phyloP scores from a whole-genome alignment of 208 protist species.

The Trichomonas tenax region DNA sequence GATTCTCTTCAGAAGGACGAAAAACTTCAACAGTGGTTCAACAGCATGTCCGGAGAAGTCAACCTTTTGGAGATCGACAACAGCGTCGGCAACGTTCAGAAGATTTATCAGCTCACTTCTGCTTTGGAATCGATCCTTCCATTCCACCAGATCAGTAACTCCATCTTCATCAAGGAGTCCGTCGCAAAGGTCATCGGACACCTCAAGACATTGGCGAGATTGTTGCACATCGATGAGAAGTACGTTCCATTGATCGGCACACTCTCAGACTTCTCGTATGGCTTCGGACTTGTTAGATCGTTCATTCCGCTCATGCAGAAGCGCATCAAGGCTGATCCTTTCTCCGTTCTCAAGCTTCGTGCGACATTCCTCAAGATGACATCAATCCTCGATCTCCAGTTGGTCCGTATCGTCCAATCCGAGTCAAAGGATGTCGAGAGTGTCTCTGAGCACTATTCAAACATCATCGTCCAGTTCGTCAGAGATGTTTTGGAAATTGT shows the following conservation, averaged over 20 bases:
- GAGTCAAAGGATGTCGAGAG: constrained; percentile 25
- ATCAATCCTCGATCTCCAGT: constrained; percentile 74
- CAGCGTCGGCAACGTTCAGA: constrained; percentile 58
- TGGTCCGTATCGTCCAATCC: constrained; percentile 66
- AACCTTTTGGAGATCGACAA: constrained; percentile 45
- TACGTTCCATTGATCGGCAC: constrained; percentile 45
- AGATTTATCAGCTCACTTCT: constrained; percentile 76
- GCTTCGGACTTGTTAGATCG: constrained; percentile 68
- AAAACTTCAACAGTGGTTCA: constrained; percentile 75
- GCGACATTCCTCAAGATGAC: constrained; percentile 84
- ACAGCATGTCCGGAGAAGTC: constrained; percentile 55
- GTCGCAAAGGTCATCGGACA: background rate
- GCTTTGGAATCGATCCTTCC: constrained; percentile 83
- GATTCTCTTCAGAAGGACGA: constrained; percentile 58
- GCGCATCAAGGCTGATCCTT: constrained; percentile 57
- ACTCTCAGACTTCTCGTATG: constrained; percentile 80
- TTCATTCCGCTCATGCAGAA: constrained; percentile 74
- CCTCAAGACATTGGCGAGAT: background rate
- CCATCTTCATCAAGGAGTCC: constrained; percentile 5
- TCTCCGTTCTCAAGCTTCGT: constrained; percentile 55
- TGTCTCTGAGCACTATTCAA: constrained; percentile 40
- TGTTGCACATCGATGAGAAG: background rate
- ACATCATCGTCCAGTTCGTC: constrained; percentile 33
- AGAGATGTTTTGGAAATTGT: constrained; percentile 42
- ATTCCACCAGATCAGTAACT: constrained; percentile 60